Conservation (phyloP, 148 eudicot genomes). For the Hydrangea macrophylla region DNA sequence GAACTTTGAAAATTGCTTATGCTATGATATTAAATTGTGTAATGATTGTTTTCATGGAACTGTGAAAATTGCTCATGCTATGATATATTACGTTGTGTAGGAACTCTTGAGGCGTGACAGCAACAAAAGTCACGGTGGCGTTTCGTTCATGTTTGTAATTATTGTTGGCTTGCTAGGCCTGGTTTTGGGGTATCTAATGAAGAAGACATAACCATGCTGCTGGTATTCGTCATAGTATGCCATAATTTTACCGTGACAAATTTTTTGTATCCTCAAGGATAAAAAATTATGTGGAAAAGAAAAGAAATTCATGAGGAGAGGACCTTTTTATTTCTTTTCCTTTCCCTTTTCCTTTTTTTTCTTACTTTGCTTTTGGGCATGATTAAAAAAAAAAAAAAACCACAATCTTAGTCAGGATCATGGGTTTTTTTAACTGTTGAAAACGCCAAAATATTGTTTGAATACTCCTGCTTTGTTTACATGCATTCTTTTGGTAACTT, state of each 20-base stretch:
- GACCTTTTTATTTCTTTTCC: not conserved
- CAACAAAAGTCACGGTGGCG: constrained; percentile 53
- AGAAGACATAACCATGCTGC: constrained; percentile 34
- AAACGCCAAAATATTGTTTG: too few species aligned
- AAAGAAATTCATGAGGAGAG: not conserved
- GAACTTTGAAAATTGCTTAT: not conserved
- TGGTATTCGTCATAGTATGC: not conserved
- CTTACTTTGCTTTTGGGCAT: too few species aligned
- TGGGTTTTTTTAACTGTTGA: too few species aligned
- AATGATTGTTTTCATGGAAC: not conserved
- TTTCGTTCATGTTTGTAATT: constrained; percentile 50
- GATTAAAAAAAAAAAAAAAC: too few species aligned
- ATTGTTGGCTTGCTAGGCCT: constrained; percentile 61
- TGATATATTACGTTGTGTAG: constrained; percentile 25
- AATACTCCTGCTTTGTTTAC: too few species aligned
- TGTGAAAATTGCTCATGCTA: not conserved
- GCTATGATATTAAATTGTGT: not conserved
- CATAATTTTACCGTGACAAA: not conserved
- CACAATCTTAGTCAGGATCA: too few species aligned
- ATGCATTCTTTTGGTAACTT: too few species aligned
- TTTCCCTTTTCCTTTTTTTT: too few species aligned
- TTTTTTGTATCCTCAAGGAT: not conserved
- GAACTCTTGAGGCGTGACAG: constrained; percentile 60
- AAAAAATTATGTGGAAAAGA: not conserved
- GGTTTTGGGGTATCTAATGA: constrained; percentile 62